phyloP scores from a whole-genome alignment of 176 grass and related monocot species.

The Oryza glumipatula region DNA sequence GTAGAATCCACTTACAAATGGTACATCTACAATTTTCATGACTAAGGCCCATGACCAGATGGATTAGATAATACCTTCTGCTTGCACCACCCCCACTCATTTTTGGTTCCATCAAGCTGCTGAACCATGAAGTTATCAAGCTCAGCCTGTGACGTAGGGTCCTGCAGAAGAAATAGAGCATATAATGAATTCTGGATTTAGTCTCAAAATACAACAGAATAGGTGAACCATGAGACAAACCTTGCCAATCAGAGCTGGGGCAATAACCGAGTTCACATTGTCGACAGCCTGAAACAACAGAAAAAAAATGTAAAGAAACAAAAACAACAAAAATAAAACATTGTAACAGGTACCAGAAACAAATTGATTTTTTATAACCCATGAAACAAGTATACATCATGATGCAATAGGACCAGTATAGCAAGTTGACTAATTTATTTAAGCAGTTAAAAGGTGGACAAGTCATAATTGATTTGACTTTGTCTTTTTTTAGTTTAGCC shows the following conservation, averaged over 20 bases:
- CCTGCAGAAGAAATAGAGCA: conserved; percentile 48
- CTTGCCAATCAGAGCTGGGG: conserved; percentile 76
- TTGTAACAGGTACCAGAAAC: not conserved
- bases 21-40: not conserved
- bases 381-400: not conserved
- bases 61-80: conserved; percentile 62
- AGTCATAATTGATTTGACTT: not conserved
- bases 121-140: conserved; percentile 97
- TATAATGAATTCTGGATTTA: not conserved
- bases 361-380: not conserved
- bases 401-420: not conserved
- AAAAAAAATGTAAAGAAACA: not conserved
- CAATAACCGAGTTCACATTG: conserved; percentile 84
- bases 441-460: not conserved
- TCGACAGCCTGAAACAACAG: conserved; percentile 56
- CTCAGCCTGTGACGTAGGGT: conserved; percentile 68
- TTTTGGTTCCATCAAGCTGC: conserved; percentile 89
- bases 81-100: conserved; percentile 99
- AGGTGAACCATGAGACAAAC: conserved; percentile 34
- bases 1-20: not conserved
- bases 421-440: not conserved
- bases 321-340: not conserved
- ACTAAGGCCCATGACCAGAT: not conserved
- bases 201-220: not conserved
- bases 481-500: not conserved